Conservation (phyloP, 2,329 filamentous ascomycete genomes). For the Coniochaeta sp. region DNA sequence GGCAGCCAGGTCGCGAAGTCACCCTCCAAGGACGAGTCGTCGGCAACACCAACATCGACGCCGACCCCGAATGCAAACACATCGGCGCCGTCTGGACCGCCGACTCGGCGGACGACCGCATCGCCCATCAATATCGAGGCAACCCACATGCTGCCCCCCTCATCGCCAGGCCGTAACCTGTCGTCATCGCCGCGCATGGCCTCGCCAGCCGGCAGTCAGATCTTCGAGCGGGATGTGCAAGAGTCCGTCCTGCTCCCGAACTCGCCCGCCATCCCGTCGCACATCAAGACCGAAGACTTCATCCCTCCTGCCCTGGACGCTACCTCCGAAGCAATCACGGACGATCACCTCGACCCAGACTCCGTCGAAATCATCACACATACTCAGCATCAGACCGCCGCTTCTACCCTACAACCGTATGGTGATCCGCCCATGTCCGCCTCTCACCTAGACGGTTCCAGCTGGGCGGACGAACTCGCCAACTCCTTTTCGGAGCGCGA, state of each 20-base stretch:
- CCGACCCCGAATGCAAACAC: conserved; percentile 19
- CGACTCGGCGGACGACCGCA: conserved; percentile 24
- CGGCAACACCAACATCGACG: conserved; percentile 21
- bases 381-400: conserved; percentile 71
- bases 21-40: conserved; percentile 13
- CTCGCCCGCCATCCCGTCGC: conserved; percentile 81
- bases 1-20: conserved; percentile 12
- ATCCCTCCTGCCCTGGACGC: conserved; percentile 89
- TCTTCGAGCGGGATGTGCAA: conserved; percentile 94
- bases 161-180: conserved; percentile 59
- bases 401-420: conserved; percentile 45
- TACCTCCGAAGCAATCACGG: conserved; percentile 85
- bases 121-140: conserved; percentile 25
- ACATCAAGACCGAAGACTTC: conserved; percentile 90
- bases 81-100: conserved; percentile 17
- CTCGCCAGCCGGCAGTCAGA: conserved; percentile 71
- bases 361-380: conserved; percentile 90
- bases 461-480: conserved; percentile 51
- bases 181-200: conserved; percentile 67
- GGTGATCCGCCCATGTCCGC: conserved; percentile 16
- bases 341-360: conserved; percentile 76
- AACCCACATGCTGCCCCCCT: conserved; percentile 36
- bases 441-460: conserved; percentile 23
- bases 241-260: conserved; percentile 64
- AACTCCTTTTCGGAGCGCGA: conserved; percentile 34